Evolutionary conservation across 306 rosid genomes (phyloP).

Genomic region (Vigna mungo): DNA sequence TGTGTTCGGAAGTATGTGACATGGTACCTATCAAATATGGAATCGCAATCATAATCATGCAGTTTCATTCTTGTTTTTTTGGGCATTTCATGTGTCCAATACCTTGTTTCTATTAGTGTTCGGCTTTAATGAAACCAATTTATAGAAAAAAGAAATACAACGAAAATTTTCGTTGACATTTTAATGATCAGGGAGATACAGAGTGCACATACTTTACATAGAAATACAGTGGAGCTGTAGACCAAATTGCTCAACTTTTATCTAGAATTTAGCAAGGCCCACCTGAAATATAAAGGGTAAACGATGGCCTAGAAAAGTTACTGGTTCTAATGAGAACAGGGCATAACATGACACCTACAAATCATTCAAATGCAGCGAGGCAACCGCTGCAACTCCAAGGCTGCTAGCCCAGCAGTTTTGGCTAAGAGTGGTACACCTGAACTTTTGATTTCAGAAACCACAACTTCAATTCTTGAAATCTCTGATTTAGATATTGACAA

Average conservation of each 20-base stretch:
- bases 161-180: not conserved
- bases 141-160: constrained; percentile 16
- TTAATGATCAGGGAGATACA: constrained; percentile 45
- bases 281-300: constrained; percentile 47
- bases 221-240: constrained; percentile 49
- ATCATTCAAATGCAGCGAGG: constrained; percentile 79
- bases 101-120: constrained; percentile 19
- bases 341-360: constrained; percentile 37
- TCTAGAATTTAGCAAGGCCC: constrained; percentile 38
- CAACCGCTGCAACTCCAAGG: constrained; percentile 87
- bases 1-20: constrained; percentile 4
- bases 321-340: not conserved
- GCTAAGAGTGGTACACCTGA: constrained; percentile 71
- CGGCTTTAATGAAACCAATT: constrained; percentile 14
- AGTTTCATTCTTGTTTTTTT: not conserved
- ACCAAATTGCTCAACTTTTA: constrained; percentile 42
- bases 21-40: not conserved
- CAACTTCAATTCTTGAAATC: constrained; percentile 74
- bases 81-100: not conserved
- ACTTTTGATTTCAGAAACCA: constrained; percentile 75
- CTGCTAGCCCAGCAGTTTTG: constrained; percentile 74
- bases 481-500: constrained; percentile 80
- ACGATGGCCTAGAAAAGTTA: constrained; percentile 21
- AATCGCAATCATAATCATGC: constrained; percentile 2
- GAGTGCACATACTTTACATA: constrained; percentile 50